phyloP scores from a whole-genome alignment of 345 rosid species.

The Atalantia buxifolia region DNA sequence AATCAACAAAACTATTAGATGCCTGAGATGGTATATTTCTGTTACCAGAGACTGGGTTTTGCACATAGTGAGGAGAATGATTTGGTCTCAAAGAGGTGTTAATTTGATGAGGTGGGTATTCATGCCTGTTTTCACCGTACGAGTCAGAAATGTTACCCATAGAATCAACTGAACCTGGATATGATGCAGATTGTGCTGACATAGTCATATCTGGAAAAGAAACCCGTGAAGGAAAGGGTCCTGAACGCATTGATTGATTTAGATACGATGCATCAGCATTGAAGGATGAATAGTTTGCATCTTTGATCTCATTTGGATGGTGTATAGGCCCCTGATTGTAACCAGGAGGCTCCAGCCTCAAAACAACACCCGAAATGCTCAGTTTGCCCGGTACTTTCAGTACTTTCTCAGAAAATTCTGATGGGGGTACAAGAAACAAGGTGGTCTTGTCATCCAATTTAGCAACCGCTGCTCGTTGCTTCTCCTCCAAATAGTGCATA shows the following conservation, averaged over 20 bases:
- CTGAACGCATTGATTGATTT: slow-evolving; percentile 30
- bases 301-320: slow-evolving; percentile 45
- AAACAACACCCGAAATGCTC: slow-evolving; percentile 89
- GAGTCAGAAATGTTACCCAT: slow-evolving; percentile 33
- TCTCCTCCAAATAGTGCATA: slow-evolving; percentile 91
- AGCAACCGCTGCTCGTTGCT: slow-evolving; percentile 93
- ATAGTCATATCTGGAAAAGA: slow-evolving; percentile 30
- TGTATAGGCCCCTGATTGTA: slow-evolving; percentile 40
- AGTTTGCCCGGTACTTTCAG: slow-evolving; percentile 89
- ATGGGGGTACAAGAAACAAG: slow-evolving; percentile 94
- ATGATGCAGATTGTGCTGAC: slow-evolving; percentile 30
- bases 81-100: slow-evolving; percentile 27
- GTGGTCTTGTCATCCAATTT: slow-evolving; percentile 88
- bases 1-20: slow-evolving; percentile 20
- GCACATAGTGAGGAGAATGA: slow-evolving; percentile 44
- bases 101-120: slow-evolving; percentile 31
- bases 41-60: slow-evolving; percentile 26
- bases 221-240: slow-evolving; percentile 23
- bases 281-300: slow-evolving; percentile 24
- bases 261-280: slow-evolving; percentile 45
- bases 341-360: slow-evolving; percentile 59
- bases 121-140: slow-evolving; percentile 39
- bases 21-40: slow-evolving; percentile 42
- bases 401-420: slow-evolving; percentile 89
- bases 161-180: slow-evolving; percentile 29